These are phyloP conservation scores for Exophiala sideris DNA, from an alignment of 2,329 filamentous ascomycete genomes.

Conservation along the genomic window DNA sequence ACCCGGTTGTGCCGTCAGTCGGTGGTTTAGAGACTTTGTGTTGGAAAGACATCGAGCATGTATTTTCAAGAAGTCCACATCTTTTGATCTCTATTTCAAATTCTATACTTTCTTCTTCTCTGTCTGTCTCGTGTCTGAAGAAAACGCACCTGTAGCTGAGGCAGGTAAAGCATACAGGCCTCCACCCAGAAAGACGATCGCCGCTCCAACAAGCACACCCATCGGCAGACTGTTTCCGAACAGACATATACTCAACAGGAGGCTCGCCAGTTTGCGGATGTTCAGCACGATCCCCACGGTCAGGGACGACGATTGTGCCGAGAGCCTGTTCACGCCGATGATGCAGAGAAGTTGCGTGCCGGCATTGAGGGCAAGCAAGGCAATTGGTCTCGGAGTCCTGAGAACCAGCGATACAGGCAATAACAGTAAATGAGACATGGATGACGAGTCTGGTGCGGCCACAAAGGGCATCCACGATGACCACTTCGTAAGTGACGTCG, in stretches of 20 bases:
- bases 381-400: slow-evolving; percentile 34
- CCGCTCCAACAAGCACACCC: slow-evolving; percentile 75
- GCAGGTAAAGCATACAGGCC: slow-evolving; percentile 66
- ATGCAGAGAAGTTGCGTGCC: slow-evolving; percentile 94
- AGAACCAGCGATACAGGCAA: slow-evolving; percentile 20
- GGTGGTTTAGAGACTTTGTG: background rate
- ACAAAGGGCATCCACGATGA: slow-evolving; percentile 2
- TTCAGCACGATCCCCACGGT: slow-evolving; percentile 97
- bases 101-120: slow-evolving; percentile 1
- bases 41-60: background rate
- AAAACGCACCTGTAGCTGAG: background rate
- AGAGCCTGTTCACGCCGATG: slow-evolving; percentile 90
- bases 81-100: background rate
- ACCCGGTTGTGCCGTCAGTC: no score
- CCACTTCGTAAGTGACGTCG: slow-evolving; percentile 26
- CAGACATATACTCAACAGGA: slow-evolving; percentile 86
- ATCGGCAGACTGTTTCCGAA: slow-evolving; percentile 80
- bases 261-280: slow-evolving; percentile 86
- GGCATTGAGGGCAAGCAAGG: slow-evolving; percentile 52
- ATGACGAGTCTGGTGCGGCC: background rate
- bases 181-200: slow-evolving; percentile 86
- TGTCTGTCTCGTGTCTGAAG: background rate
- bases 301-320: slow-evolving; percentile 80
- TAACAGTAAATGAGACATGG: background rate
- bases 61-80: background rate